Conservation (phyloP, 106 monocot species). For the Dactylorhiza incarnata region DNA sequence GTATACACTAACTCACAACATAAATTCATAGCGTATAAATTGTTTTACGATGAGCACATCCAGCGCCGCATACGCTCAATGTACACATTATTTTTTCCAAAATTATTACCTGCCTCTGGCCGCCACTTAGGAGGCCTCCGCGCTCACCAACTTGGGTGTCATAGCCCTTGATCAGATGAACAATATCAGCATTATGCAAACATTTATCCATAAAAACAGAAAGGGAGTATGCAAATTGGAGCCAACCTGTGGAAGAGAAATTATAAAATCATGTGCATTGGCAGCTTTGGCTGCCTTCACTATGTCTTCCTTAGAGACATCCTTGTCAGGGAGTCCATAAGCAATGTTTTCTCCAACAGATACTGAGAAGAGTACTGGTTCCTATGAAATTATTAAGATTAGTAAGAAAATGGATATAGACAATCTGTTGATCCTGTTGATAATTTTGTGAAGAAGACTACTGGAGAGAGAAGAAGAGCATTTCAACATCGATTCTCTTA, state of each 20-base stretch:
- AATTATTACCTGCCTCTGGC: slow-evolving; percentile 80
- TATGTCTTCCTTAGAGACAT: slow-evolving; percentile 82
- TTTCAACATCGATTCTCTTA: no score
- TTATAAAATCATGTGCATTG: slow-evolving; percentile 97
- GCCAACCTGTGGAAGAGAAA: slow-evolving; percentile 89
- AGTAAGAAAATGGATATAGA: not conserved
- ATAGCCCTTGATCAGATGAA: slow-evolving; percentile 58
- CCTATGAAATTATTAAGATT: slow-evolving; percentile 27
- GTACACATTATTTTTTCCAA: not conserved
- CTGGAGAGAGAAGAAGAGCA: no score
- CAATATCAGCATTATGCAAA: not conserved
- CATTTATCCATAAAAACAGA: not conserved
- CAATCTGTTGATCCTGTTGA: not conserved
- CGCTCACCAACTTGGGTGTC: slow-evolving; percentile 92
- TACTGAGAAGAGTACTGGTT: slow-evolving; percentile 94
- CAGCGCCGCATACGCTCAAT: not conserved
- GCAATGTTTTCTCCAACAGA: slow-evolving; percentile 97
- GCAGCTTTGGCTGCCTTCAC: slow-evolving; percentile 98
- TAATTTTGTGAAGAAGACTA: no score
- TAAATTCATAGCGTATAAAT: no score
- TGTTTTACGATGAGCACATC: no score
- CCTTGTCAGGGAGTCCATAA: slow-evolving; percentile 94
- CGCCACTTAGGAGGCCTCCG: slow-evolving; percentile 89
- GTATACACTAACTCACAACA: no score
- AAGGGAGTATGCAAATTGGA: not conserved